Evolutionary conservation across 116 monocot species (phyloP).

Genomic region (Iris pallida): DNA sequence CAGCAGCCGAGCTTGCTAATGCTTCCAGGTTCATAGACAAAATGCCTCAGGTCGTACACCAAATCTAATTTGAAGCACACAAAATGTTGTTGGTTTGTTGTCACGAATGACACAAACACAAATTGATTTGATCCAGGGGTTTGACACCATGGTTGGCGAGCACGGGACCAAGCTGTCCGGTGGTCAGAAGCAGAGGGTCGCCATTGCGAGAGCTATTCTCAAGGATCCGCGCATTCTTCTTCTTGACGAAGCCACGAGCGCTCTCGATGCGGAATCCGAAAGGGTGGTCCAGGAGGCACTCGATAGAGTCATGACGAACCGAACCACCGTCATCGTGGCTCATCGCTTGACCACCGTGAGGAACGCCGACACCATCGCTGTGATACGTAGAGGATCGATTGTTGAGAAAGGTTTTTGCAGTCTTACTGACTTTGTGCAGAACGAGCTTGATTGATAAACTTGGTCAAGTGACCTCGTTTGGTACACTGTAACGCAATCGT

Average conservation of each 20-base stretch:
- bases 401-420: slow-evolving; percentile 71
- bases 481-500: no score
- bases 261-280: slow-evolving; percentile 65
- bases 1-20: slow-evolving; percentile 66
- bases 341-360: slow-evolving; percentile 51
- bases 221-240: slow-evolving; percentile 69
- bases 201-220: slow-evolving; percentile 70
- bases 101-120: no score
- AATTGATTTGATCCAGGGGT: no score
- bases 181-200: slow-evolving; percentile 76
- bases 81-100: no score
- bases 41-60: slow-evolving; percentile 48
- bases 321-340: slow-evolving; percentile 60
- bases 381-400: slow-evolving; percentile 46
- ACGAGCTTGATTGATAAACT: no score
- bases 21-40: slow-evolving; percentile 74
- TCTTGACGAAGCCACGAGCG: slow-evolving; percentile 77
- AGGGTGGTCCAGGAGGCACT: slow-evolving; percentile 67
- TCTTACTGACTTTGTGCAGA: no score
- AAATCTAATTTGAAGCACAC: no score
- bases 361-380: slow-evolving; percentile 54
- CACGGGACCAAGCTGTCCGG: slow-evolving; percentile 69
- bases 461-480: no score
- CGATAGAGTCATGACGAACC: slow-evolving; percentile 46
- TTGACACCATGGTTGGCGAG: slow-evolving; percentile 69